These are phyloP conservation scores for Botrytis aclada DNA, from an alignment of 2,329 filamentous ascomycete species.

Conservation along the genomic window DNA sequence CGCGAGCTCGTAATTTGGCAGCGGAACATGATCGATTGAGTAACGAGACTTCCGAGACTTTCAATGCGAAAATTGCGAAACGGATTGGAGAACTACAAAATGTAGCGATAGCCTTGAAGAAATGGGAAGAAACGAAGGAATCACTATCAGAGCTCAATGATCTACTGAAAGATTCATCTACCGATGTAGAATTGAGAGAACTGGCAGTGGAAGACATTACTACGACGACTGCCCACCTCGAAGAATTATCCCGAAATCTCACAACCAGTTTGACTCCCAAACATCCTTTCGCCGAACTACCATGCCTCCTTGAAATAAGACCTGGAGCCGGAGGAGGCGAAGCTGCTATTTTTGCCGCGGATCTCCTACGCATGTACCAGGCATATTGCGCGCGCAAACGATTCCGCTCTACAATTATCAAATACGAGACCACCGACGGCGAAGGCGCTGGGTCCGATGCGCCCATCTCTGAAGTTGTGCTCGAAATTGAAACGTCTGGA, in stretches of 20 bases:
- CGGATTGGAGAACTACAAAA: conserved; percentile 59
- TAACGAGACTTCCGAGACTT: conserved; percentile 49
- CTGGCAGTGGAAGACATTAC: conserved; percentile 79
- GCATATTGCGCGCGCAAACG: conserved; percentile 69
- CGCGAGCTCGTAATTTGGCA: conserved; percentile 56
- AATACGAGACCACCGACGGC: conserved; percentile 74
- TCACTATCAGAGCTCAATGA: conserved; percentile 53
- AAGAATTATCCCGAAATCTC: conserved; percentile 62
- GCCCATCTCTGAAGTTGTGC: conserved; percentile 79
- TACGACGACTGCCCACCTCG: conserved; percentile 60
- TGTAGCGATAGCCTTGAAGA: conserved; percentile 55
- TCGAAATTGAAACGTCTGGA: conserved; percentile 74
- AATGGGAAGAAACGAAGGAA: conserved; percentile 54
- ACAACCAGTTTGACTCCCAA: conserved; percentile 77
- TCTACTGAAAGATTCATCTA: conserved; percentile 45
- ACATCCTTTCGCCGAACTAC: conserved; percentile 85
- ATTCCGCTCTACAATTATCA: conserved; percentile 66
- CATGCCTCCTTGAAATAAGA: conserved; percentile 86
- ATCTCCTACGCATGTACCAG: conserved; percentile 87
- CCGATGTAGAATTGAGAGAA: conserved; percentile 67
- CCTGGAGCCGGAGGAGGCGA: conserved; percentile 91
- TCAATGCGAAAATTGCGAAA: conserved; percentile 56
- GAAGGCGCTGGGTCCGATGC: conserved; percentile 57
- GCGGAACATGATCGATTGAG: conserved; percentile 57
- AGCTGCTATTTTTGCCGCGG: conserved; percentile 83